Evolutionary conservation across 352 stramenopile genomes (phyloP).

Genomic region (Phytophthora parvispora): DNA sequence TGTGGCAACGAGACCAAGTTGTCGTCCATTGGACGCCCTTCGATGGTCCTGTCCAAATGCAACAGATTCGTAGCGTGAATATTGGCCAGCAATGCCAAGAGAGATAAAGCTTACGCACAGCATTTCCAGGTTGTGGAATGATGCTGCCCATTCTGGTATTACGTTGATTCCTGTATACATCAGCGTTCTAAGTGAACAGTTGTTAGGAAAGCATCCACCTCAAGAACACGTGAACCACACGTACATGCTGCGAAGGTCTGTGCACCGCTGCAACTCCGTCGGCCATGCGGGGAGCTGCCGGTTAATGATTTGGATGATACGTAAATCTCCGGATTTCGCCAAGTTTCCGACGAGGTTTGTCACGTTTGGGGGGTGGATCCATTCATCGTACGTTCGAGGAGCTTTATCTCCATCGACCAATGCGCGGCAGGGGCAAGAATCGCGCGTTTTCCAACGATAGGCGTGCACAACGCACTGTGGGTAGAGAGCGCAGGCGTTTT

Average conservation of each 20-base stretch:
- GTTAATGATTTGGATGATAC: conserved; percentile 37
- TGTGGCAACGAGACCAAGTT: conserved; percentile 31
- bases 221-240: no score
- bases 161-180: conserved; percentile 29
- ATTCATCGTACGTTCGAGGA: conserved; percentile 21
- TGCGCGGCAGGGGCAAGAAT: conserved; percentile 39
- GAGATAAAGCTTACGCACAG: conserved; percentile 11
- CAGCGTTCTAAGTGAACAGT: conserved; percentile 3
- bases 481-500: not conserved
- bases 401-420: conserved; percentile 36
- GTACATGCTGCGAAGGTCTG: conserved; percentile 26
- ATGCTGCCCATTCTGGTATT: conserved; percentile 21
- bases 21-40: conserved; percentile 9
- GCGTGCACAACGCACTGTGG: not conserved
- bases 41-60: conserved; percentile 22
- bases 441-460: not conserved
- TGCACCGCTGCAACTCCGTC: conserved; percentile 21
- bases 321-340: conserved; percentile 20
- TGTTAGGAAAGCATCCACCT: not conserved
- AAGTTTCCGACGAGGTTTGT: conserved; percentile 13
- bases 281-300: conserved; percentile 12
- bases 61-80: not conserved
- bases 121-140: conserved; percentile 26
- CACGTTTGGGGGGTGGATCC: conserved; percentile 14
- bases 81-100: not conserved